Evolutionary conservation across 2,329 filamentous ascomycete genomes (phyloP).

Genomic region (Sclerotinia spermophila): DNA sequence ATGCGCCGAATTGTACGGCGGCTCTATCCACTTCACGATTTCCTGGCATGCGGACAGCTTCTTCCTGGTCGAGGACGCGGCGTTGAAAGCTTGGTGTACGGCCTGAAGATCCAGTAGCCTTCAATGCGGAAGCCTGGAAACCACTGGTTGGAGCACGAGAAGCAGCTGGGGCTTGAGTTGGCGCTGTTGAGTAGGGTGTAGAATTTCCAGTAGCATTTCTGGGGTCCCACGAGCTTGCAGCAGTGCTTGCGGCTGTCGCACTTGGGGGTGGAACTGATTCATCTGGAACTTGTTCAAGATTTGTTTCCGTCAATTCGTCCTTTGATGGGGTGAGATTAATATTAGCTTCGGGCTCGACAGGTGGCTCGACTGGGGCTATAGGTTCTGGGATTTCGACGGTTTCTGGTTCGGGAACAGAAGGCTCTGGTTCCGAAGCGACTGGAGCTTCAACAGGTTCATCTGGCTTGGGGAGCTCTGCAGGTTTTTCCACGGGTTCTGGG

Average conservation of each 20-base stretch:
- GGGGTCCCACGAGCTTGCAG: conserved; percentile 80
- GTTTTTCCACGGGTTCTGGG: conserved; percentile 41
- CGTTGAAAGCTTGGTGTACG: conserved; percentile 80
- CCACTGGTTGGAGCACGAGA: conserved; percentile 61
- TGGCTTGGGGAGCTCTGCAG: conserved; percentile 26
- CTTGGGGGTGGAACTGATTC: conserved; percentile 72
- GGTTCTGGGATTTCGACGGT: conserved; percentile 35
- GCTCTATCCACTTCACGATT: conserved; percentile 92
- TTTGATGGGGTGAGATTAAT: conserved; percentile 64
- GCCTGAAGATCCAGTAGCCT: conserved; percentile 60
- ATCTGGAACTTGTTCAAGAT: conserved; percentile 87
- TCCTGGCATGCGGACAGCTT: conserved; percentile 96
- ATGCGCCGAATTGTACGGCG: conserved; percentile 93
- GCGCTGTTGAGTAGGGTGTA: conserved; percentile 62
- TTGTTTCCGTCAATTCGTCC: conserved; percentile 84
- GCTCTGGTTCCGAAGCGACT: conserved; percentile 38
- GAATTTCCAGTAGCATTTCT: conserved; percentile 56
- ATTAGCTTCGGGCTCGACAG: conserved; percentile 37
- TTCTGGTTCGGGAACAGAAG: conserved; percentile 41
- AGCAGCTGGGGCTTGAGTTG: conserved; percentile 53
- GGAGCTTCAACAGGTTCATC: conserved; percentile 32
- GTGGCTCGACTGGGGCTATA: conserved; percentile 32
- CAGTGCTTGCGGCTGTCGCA: conserved; percentile 82
- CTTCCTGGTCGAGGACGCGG: conserved; percentile 88
- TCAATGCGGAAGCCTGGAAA: conserved; percentile 76